Evolutionary conservation across 257 asterid genomes (phyloP).

Genomic region (Rubia yunnanensis): DNA sequence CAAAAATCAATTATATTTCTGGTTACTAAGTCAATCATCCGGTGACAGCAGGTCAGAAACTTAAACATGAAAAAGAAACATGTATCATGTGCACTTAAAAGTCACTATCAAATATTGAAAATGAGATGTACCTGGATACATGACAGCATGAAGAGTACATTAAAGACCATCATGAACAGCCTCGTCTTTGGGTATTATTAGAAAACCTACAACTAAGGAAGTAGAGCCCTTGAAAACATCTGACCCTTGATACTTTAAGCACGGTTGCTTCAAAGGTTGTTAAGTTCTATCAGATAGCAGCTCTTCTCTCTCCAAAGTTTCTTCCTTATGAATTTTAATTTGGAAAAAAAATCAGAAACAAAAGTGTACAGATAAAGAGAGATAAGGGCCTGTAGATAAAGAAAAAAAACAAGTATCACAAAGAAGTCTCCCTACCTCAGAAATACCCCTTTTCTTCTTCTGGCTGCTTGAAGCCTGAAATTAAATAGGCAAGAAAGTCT

Average conservation of each 20-base stretch:
- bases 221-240: slow-evolving; percentile 9
- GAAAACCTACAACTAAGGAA: slow-evolving; percentile 17
- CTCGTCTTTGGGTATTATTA: slow-evolving; percentile 50
- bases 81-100: neutral
- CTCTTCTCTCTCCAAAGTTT: slow-evolving; percentile 34
- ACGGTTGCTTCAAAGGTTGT: slow-evolving; percentile 53
- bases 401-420: neutral
- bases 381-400: neutral
- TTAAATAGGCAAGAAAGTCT: neutral
- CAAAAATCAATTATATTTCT: neutral
- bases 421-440: slow-evolving; percentile 6
- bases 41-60: neutral
- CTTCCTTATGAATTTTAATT: slow-evolving; percentile 6
- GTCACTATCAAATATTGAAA: neutral
- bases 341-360: neutral
- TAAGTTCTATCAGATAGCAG: slow-evolving; percentile 35
- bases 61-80: neutral
- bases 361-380: neutral
- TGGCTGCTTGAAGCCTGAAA: slow-evolving; percentile 14
- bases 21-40: neutral
- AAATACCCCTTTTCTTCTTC: slow-evolving; percentile 3
- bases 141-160: slow-evolving; percentile 30
- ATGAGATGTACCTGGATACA: slow-evolving; percentile 44
- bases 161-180: slow-evolving; percentile 38
- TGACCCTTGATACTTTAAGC: slow-evolving; percentile 44